These are phyloP conservation scores for Rhizopus delemar DNA, from an alignment of 371 early-diverging fungal genomes.

Conservation along the genomic window DNA sequence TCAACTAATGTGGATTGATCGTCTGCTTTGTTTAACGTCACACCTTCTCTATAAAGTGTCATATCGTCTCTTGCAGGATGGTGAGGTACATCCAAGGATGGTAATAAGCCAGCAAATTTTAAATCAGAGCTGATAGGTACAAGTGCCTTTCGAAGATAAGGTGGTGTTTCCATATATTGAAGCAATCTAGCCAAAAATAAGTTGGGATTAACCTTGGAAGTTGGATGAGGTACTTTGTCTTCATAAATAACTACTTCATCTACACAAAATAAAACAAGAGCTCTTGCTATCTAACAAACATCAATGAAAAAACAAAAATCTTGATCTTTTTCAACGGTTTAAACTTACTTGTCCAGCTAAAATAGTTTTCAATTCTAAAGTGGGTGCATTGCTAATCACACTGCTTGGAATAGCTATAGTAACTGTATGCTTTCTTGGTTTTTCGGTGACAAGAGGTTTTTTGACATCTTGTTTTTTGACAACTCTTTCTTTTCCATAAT, in stretches of 20 bases:
- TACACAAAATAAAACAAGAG: slow-evolving; percentile 61
- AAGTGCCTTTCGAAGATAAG: slow-evolving; percentile 66
- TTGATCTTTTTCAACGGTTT: neutral
- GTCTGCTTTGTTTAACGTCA: slow-evolving; percentile 51
- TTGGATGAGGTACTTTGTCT: slow-evolving; percentile 38
- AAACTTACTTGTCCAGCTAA: slow-evolving; percentile 67
- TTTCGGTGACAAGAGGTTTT: slow-evolving; percentile 23
- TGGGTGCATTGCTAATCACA: slow-evolving; percentile 69
- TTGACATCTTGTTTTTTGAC: slow-evolving; percentile 27
- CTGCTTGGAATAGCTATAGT: slow-evolving; percentile 73
- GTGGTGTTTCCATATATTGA: slow-evolving; percentile 72
- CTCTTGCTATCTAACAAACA: slow-evolving; percentile 58
- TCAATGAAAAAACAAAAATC: neutral
- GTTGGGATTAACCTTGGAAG: slow-evolving; percentile 54
- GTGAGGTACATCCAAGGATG: slow-evolving; percentile 74
- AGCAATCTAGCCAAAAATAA: slow-evolving; percentile 65
- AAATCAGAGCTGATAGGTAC: slow-evolving; percentile 75
- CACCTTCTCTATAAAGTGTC: slow-evolving; percentile 68
- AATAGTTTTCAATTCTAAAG: slow-evolving; percentile 71
- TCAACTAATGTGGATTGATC: slow-evolving; percentile 59
- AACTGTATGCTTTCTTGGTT: slow-evolving; percentile 60
- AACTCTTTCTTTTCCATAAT: slow-evolving; percentile 42
- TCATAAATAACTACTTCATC: slow-evolving; percentile 77
- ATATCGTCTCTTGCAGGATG: slow-evolving; percentile 66
- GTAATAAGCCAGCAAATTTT: slow-evolving; percentile 69